Base-by-base conservation (phyloP, 164 flowering plant species). In the Buxus sempervirens region DNA sequence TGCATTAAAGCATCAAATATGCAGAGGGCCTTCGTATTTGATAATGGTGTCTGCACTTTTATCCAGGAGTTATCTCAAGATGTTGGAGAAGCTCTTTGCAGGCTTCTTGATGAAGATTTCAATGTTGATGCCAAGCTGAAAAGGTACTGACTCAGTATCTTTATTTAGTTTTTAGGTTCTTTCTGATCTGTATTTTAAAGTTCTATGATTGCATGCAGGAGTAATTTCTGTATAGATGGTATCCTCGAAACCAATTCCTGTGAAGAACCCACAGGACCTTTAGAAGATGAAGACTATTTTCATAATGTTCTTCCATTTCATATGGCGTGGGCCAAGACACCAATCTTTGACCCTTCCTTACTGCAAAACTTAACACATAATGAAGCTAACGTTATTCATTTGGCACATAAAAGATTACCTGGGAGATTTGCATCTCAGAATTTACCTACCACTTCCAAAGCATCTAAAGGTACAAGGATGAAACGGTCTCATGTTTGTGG, bases 11-110 rank as follows among this genome's bases (percentile, higher is more conserved):
- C 14, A 21, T 64, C 53, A 25, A 73, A 64, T 26, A 60, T 32
- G 57, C 53, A 28, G 1, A 15, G 36, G n/a, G 45, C 48, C 58
- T 63, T 64, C 60, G 42, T 49, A 56, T 42, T 24, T 70, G 53
- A 66, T 26, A 24, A 59, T 53, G 42, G 60, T 69, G 61, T 36
- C 49, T 78, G 18, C 70, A 45, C 54, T 64, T 38, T 73, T n/a
- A n/a, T 75, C 53, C 79, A 92, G 98, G 98, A 92, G 78, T 80
- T 92, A 72, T 77, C 98, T 57, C 80, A 75, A 75, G 94, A 90
- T 64, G 77, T 89, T 69, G 98, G 95, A 59, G 85, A 87, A 77
- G 96, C 96, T 67, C 90, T 92, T 59, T 88, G 96, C 82, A 82
- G 78, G 67, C 96, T 92, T 49, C 85, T 92, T 79, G 95, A 92